Evolutionary conservation across 352 stramenopile species (phyloP).

Genomic region (Phytophthora kernoviae): DNA sequence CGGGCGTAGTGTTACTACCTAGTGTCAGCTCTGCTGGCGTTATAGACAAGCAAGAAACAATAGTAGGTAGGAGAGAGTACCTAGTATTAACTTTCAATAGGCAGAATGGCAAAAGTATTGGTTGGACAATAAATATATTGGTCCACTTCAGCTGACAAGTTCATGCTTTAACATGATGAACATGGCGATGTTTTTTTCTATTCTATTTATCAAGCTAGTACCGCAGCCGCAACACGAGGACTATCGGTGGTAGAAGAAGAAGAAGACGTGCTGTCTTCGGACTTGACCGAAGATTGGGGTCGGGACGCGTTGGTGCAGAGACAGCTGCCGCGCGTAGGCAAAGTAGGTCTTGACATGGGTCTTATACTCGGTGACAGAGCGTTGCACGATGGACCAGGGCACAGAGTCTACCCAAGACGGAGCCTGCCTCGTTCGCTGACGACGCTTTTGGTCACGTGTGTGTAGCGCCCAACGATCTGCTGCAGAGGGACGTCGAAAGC

Average conservation of each 20-base stretch:
- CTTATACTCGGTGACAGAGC: slow-evolving; percentile 71
- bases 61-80: too few species aligned
- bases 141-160: too few species aligned
- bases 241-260: slow-evolving; percentile 4
- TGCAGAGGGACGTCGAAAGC: slow-evolving; percentile 66
- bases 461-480: slow-evolving; percentile 55
- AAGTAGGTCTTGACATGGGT: slow-evolving; percentile 76
- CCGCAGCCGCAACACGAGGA: slow-evolving; percentile 13
- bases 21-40: too few species aligned
- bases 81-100: too few species aligned
- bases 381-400: slow-evolving; percentile 45
- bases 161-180: too few species aligned
- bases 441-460: slow-evolving; percentile 45
- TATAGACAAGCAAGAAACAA: too few species aligned
- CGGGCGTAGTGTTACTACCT: too few species aligned
- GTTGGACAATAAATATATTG: too few species aligned
- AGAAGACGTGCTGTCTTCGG: slow-evolving; percentile 20
- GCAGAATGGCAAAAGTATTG: too few species aligned
- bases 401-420: slow-evolving; percentile 52
- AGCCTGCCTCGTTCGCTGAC: slow-evolving; percentile 11
- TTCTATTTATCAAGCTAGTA: slow-evolving; percentile 31
- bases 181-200: neutral
- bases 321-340: slow-evolving; percentile 53
- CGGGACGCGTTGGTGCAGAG: slow-evolving; percentile 68
- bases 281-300: slow-evolving; percentile 63